A percentile compares a stretch with the other conserved stretches of the same genome.
Conservation (phyloP, 805 yeast genomes). For the Saturnispora besseyi region DNA sequence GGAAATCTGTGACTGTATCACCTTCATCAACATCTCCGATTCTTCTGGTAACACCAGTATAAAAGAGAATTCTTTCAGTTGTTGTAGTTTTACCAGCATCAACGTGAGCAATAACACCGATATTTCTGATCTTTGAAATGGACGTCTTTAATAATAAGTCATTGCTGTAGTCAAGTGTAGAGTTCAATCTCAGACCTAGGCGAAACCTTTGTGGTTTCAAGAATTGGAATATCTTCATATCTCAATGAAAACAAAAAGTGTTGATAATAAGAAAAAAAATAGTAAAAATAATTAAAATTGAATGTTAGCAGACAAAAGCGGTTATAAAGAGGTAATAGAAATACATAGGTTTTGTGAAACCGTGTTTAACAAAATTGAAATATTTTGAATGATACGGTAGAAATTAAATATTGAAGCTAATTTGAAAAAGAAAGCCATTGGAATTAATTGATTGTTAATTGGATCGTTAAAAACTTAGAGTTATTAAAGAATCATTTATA, state of each 20-base stretch:
- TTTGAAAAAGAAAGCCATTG: too few relatives aligned
- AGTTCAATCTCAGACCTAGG: neutral
- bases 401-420: too few relatives aligned
- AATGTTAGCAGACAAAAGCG: neutral
- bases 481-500: too few relatives aligned
- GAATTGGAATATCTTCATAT: neutral
- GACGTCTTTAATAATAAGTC: constrained; percentile 18
- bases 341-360: too few relatives aligned
- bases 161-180: constrained; percentile 11
- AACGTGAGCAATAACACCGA: constrained; percentile 97
- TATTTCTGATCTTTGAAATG: constrained; percentile 53
- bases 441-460: too few relatives aligned
- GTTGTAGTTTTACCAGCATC: constrained; percentile 99
- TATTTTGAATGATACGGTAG: too few relatives aligned
- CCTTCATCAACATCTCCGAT: constrained; percentile 96
- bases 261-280: neutral
- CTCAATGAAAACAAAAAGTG: neutral
- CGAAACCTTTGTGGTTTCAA: neutral
- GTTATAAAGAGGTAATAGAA: too few relatives aligned
- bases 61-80: constrained; percentile 90
- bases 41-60: constrained; percentile 67
- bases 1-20: constrained; percentile 88
- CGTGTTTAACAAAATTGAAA: too few relatives aligned
- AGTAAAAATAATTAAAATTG: neutral
- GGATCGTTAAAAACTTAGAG: too few relatives aligned